phyloP scores from a whole-genome alignment of 2,329 filamentous ascomycete species.

The Talaromyces sp. region DNA sequence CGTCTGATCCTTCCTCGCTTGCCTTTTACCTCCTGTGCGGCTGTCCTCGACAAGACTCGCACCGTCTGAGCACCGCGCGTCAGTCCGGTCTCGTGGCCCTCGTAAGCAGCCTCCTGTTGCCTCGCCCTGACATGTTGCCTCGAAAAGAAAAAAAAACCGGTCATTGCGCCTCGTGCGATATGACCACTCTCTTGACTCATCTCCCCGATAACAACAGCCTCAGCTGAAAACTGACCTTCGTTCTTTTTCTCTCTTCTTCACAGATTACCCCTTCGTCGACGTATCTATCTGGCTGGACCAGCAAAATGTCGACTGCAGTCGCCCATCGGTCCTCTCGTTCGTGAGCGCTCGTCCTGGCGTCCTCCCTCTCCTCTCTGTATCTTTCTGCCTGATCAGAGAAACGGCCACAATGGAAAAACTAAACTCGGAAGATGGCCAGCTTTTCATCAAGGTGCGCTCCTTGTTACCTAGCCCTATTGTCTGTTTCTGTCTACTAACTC shows the following conservation, averaged over 20 bases:
- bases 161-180: background rate
- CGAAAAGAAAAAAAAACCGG: background rate
- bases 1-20: slow-evolving; percentile 7
- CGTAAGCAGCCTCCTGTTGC: background rate
- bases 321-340: slow-evolving; percentile 21
- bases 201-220: background rate
- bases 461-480: background rate
- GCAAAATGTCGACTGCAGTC: slow-evolving; percentile 30
- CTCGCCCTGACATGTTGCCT: background rate
- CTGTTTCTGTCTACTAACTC: background rate
- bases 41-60: background rate
- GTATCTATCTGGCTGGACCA: slow-evolving; percentile 11
- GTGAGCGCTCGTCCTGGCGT: slow-evolving; percentile 33
- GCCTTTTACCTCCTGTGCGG: slow-evolving; percentile 3
- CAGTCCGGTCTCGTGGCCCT: background rate
- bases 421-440: slow-evolving; percentile 46
- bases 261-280: background rate
- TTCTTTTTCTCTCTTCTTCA: background rate
- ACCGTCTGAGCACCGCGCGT: background rate
- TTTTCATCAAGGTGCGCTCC: slow-evolving; percentile 42
- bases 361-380: slow-evolving; percentile 24
- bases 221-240: background rate
- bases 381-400: slow-evolving; percentile 19
- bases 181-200: slow-evolving; percentile 5
- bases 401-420: slow-evolving; percentile 41